phyloP scores from a whole-genome alignment of 768 basidiomycete species.

The Russula sp. region DNA sequence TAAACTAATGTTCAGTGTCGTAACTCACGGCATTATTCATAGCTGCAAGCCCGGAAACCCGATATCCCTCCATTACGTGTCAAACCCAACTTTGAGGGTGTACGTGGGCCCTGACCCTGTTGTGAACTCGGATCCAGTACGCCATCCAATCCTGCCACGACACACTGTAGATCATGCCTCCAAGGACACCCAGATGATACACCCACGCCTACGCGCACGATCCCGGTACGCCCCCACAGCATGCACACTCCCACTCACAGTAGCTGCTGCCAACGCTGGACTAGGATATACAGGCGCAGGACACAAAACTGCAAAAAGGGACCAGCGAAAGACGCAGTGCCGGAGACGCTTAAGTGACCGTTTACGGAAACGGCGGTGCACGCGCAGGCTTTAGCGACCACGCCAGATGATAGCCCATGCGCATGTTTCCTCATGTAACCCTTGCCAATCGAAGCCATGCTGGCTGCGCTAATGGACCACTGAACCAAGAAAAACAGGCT shows the following conservation, averaged over 20 bases:
- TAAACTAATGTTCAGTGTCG: neutral
- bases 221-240: neutral
- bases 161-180: too few relatives aligned
- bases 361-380: conserved; percentile 15
- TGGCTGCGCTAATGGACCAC: neutral
- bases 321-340: neutral
- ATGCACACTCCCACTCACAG: neutral
- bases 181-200: too few relatives aligned
- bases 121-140: neutral
- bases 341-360: conserved; percentile 16
- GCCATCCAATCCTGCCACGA: too few relatives aligned
- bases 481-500: conserved; percentile 10
- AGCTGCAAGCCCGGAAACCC: too few relatives aligned
- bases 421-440: neutral
- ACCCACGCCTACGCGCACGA: neutral
- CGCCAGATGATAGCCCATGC: conserved; percentile 11
- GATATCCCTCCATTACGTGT: too few relatives aligned
- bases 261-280: too few relatives aligned
- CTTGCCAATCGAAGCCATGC: too few relatives aligned
- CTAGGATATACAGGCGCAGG: too few relatives aligned
- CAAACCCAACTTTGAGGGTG: neutral
- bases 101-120: neutral
- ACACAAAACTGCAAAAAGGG: too few relatives aligned
- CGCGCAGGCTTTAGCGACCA: conserved; percentile 9
- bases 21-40: neutral